Evolutionary conservation across 352 stramenopile genomes (phyloP).

Genomic region (Blastocystis sp.): DNA sequence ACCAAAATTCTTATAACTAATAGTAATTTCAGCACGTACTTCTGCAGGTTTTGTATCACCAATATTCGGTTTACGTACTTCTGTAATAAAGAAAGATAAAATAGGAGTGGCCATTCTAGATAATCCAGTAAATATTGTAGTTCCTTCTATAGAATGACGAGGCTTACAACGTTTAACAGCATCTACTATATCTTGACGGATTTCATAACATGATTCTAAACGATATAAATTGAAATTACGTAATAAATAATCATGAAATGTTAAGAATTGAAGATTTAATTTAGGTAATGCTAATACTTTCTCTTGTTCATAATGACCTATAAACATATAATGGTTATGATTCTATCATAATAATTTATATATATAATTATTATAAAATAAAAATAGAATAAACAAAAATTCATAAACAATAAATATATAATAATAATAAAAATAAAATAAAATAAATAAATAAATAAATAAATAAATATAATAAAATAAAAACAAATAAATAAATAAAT

Average conservation of each 20-base stretch:
- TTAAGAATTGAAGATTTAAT: constrained; percentile 79
- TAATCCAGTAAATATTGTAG: constrained; percentile 45
- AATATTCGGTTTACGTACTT: constrained; percentile 60
- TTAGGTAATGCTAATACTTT: constrained; percentile 64
- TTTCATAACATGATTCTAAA: constrained; percentile 63
- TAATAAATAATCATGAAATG: constrained; percentile 70
- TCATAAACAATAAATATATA: no score
- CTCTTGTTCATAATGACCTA: no score
- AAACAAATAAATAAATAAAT: no score
- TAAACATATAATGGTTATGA: no score
- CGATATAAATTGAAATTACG: constrained; percentile 69
- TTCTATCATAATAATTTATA: no score
- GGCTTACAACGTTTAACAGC: constrained; percentile 53
- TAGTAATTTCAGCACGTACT: constrained; percentile 60
- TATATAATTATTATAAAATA: no score
- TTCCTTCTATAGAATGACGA: constrained; percentile 42
- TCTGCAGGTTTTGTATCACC: constrained; percentile 58
- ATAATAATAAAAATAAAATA: no score
- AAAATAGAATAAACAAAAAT: not conserved
- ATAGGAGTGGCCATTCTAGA: constrained; percentile 45
- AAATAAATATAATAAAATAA: no score
- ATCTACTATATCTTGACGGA: constrained; percentile 60
- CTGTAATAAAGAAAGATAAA: constrained; percentile 49
- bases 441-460: no score
- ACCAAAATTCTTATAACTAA: constrained; percentile 58